These are phyloP conservation scores for Mychonastes homosphaera DNA, from an alignment of 139 green algal genomes.

Conservation along the genomic window DNA sequence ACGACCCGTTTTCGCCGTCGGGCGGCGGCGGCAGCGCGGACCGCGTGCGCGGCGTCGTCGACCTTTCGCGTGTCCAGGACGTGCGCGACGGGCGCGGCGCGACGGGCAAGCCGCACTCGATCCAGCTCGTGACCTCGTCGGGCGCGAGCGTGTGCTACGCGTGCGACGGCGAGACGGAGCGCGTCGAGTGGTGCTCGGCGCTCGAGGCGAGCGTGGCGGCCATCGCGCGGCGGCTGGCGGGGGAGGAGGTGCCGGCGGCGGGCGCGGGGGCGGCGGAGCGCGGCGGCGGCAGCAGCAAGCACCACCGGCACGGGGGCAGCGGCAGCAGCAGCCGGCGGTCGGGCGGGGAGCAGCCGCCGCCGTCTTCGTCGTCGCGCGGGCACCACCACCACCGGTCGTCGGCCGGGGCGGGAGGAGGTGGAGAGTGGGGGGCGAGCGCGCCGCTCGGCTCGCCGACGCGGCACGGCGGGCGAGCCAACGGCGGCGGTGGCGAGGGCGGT, in stretches of 20 bases:
- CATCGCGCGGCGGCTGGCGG: conserved; percentile 56
- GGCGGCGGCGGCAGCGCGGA: not conserved
- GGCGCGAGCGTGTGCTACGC: conserved; percentile 62
- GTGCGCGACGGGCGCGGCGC: conserved; percentile 39
- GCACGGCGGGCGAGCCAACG: conserved; percentile 10
- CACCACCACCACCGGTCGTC: not conserved
- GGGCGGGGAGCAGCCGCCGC: conserved; percentile 22
- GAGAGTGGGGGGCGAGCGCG: conserved; percentile 11
- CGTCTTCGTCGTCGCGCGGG: conserved; percentile 14
- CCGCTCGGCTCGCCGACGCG: conserved; percentile 3
- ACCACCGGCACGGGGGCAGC: not conserved
- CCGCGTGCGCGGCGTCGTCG: conserved; percentile 75
- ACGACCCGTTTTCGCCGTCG: not conserved
- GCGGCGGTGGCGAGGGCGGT: not conserved
- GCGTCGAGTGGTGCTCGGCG: conserved; percentile 79
- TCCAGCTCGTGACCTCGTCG: conserved; percentile 65
- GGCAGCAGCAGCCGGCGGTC: conserved; percentile 11
- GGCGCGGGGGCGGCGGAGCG: not conserved
- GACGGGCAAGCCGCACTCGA: conserved; percentile 59
- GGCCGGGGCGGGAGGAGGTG: conserved; percentile 3
- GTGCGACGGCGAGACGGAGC: conserved; percentile 71
- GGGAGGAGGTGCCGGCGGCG: conserved; percentile 44
- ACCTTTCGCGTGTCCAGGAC: conserved; percentile 68
- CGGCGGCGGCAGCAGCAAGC: conserved; percentile 2
- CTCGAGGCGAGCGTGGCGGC: conserved; percentile 55